A percentile compares a stretch with the other conserved stretches of the same genome.
phyloP scores from a whole-genome alignment of 2,329 filamentous ascomycete genomes.

The Exserohilum turcica region DNA sequence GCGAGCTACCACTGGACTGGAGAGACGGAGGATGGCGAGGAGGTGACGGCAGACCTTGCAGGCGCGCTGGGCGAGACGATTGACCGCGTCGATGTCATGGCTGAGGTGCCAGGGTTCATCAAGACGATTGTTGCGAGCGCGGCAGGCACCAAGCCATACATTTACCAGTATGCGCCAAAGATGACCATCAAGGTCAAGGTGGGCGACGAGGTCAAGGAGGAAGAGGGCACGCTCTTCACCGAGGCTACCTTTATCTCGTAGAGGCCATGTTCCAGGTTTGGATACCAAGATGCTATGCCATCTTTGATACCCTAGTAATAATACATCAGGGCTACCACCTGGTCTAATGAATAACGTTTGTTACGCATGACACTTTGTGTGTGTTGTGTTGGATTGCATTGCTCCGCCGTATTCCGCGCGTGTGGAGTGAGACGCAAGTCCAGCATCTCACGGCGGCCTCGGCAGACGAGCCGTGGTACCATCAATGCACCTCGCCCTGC shows the following conservation, averaged over 20 bases:
- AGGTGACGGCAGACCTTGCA: constrained; percentile 71
- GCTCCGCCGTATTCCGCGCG: not conserved
- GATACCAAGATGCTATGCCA: constrained; percentile 24
- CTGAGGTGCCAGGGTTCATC: constrained; percentile 91
- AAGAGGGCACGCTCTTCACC: constrained; percentile 79
- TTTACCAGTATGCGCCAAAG: constrained; percentile 86
- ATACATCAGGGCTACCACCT: constrained; percentile 44
- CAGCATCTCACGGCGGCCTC: not conserved
- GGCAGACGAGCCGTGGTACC: not conserved
- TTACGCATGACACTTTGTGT: not conserved
- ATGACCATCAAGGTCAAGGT: constrained; percentile 82
- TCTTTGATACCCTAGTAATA: constrained; percentile 38
- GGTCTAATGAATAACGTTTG: constrained; percentile 38
- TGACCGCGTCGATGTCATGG: constrained; percentile 94
- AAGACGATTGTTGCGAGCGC: constrained; percentile 90
- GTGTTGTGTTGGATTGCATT: not conserved
- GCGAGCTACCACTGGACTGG: constrained; percentile 80
- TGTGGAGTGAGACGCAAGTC: not conserved
- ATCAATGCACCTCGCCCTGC: not conserved
- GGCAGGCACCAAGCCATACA: constrained; percentile 93
- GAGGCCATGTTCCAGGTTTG: constrained; percentile 21
- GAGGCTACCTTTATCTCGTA: constrained; percentile 96
- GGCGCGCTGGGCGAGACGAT: constrained; percentile 70
- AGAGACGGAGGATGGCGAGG: constrained; percentile 75
- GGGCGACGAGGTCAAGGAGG: constrained; percentile 76